Base-by-base conservation (phyloP, 768 basidiomycete species). In the Clavulina sp. region DNA sequence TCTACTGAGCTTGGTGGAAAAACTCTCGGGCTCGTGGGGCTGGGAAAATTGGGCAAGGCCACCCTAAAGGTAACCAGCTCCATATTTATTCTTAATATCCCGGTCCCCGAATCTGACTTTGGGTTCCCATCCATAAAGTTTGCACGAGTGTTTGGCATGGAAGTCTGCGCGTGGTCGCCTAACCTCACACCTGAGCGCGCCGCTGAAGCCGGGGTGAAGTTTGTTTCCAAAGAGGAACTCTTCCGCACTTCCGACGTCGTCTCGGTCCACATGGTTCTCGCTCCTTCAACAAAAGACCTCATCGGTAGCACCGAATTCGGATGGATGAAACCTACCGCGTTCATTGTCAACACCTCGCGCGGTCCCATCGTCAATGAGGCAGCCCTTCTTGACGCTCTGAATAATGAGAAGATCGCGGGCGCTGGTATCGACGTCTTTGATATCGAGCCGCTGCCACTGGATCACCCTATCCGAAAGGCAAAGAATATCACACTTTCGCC, bases 351-450 rank as follows among this genome's bases (percentile, higher is more conserved):
- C 58, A 80, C 80, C 0, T 75, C 75, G 2, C 63, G 80, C 50
- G 81, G 81, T 0, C 77, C 77, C 2, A 60, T 84, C 19, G 71
- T 84, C 3, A 74, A 81, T 50, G 80, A 81, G 57, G 56, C 48
- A 0, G 80, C 73, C 0, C 59, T 84, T 31, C 53, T 81, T 5
- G 62, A 73, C 3, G 68, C 66, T 2, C 59, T 81, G 53, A 60
- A 68, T 52, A 59, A 69, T 31, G 68, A 66, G 36, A 64, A 55
- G 41, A 77, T 81, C 32, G 69, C 70, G 2, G 80, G 77, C 0
- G 79, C 73, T 0, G 80, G 75, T 0, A 60, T 81, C 50, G 80
- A 81, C 61, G 80, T 82, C 1, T 81, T 73, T 58, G 78, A 79
- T 43, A 58, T 70, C 32, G 78, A 83, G 58, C 81, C 80, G n/a